Evolutionary conservation across 2,329 filamentous ascomycete genomes (phyloP).

Genomic region (Aureobasidium zeae): DNA sequence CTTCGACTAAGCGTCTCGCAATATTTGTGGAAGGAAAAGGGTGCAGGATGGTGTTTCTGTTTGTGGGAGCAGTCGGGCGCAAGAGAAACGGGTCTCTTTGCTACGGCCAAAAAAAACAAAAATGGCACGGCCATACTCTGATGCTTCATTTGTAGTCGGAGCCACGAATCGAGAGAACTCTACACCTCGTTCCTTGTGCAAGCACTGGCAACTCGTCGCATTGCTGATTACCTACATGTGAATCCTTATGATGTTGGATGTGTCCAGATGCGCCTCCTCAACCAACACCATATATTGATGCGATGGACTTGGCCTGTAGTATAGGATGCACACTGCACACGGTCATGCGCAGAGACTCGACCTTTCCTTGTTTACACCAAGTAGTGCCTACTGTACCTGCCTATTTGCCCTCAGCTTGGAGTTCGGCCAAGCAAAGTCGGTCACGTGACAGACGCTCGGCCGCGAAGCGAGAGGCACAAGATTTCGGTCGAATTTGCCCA

Average conservation of each 20-base stretch:
- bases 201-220: background rate
- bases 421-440: no score
- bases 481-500: slow-evolving; percentile 9
- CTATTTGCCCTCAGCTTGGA: no score
- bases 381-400: no score
- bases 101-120: slow-evolving; percentile 11
- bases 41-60: slow-evolving; percentile 1
- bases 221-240: slow-evolving; percentile 1
- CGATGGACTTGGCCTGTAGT: no score
- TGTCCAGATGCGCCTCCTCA: no score
- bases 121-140: slow-evolving; percentile 15
- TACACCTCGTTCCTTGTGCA: slow-evolving; percentile 7
- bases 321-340: no score
- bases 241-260: background rate
- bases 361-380: no score
- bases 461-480: slow-evolving; percentile 9
- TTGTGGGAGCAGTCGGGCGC: slow-evolving; percentile 15
- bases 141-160: slow-evolving; percentile 6
- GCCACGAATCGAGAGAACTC: slow-evolving; percentile 12
- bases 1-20: slow-evolving; percentile 47
- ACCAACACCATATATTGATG: no score
- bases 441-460: slow-evolving; percentile 4
- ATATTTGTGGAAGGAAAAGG: slow-evolving; percentile 5
- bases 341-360: no score
- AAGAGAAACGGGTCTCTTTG: slow-evolving; percentile 11